A percentile compares a stretch with the other conserved stretches of the same genome.
These are phyloP conservation scores for Yamadazyma sp. DNA, from an alignment of 805 yeast genomes.

Conservation along the genomic window DNA sequence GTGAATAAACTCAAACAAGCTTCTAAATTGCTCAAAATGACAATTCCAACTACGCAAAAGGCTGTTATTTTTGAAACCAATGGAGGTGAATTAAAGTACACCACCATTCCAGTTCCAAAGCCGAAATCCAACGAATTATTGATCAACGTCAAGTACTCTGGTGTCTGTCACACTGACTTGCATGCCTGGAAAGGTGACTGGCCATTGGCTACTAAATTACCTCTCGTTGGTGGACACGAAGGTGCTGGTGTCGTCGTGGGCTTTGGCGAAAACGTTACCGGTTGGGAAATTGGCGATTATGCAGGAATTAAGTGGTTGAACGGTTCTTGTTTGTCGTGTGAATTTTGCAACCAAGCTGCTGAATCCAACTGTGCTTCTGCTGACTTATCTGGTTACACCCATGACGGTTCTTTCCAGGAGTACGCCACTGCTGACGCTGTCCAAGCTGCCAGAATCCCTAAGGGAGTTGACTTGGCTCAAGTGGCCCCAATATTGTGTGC, in stretches of 20 bases:
- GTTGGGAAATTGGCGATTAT: constrained; percentile 44
- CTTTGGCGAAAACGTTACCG: constrained; percentile 40
- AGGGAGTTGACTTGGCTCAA: constrained; percentile 53
- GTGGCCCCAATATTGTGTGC: constrained; percentile 67
- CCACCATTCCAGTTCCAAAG: constrained; percentile 43
- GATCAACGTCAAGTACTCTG: constrained; percentile 46
- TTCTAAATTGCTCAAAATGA: constrained; percentile 14
- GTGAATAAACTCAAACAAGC: constrained; percentile 9
- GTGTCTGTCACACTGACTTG: constrained; percentile 48
- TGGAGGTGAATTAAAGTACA: constrained; percentile 43
- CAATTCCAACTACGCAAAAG: constrained; percentile 42
- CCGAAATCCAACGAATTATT: constrained; percentile 43
- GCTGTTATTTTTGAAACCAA: constrained; percentile 43
- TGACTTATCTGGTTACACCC: constrained; percentile 72
- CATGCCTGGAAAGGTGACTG: constrained; percentile 51
- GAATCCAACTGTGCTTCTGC: constrained; percentile 63
- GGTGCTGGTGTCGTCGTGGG: constrained; percentile 50
- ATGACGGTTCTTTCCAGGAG: constrained; percentile 69
- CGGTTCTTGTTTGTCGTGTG: constrained; percentile 44
- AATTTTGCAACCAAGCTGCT: constrained; percentile 39
- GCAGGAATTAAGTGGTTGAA: constrained; percentile 50
- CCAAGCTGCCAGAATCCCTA: constrained; percentile 60
- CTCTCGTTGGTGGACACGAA: constrained; percentile 49
- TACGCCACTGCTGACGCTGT: constrained; percentile 66
- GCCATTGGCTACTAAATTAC: constrained; percentile 46